phyloP scores from a whole-genome alignment of 2,329 filamentous ascomycete genomes.

The Ilyonectria destructans region DNA sequence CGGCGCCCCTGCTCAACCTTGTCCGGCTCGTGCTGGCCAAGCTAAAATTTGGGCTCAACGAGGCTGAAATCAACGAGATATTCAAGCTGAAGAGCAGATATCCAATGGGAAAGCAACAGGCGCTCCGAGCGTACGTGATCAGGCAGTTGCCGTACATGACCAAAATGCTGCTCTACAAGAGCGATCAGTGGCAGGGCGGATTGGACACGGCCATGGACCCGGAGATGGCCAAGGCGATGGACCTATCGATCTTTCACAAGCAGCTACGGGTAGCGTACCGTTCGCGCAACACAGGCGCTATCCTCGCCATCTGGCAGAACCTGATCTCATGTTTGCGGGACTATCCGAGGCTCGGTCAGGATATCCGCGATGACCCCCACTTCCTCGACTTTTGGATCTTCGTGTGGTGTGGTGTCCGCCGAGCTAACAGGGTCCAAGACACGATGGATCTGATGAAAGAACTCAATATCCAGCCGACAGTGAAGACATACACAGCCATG shows the following conservation, averaged over 20 bases:
- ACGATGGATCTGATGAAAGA: constrained; percentile 61
- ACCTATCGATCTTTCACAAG: constrained; percentile 46
- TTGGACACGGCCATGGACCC: constrained; percentile 22
- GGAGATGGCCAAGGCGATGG: constrained; percentile 16
- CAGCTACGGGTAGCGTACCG: constrained; percentile 52
- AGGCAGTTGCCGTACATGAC: constrained; percentile 50
- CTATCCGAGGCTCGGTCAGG: constrained; percentile 43
- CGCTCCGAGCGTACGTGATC: constrained; percentile 48
- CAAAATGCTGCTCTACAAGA: constrained; percentile 44
- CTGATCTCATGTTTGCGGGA: constrained; percentile 48
- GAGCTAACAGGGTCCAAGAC: constrained; percentile 52
- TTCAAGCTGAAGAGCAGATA: constrained; percentile 40
- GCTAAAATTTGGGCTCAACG: constrained; percentile 30
- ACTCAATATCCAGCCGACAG: constrained; percentile 70
- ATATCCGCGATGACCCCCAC: constrained; percentile 54
- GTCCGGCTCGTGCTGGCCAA: constrained; percentile 44
- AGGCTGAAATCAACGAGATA: constrained; percentile 38
- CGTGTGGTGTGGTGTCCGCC: constrained; percentile 57
- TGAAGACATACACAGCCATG: constrained; percentile 81
- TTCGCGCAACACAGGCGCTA: constrained; percentile 49
- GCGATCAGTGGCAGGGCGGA: constrained; percentile 43
- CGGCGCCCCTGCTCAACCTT: constrained; percentile 52
- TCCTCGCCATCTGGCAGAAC: constrained; percentile 55
- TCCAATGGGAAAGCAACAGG: constrained; percentile 36
- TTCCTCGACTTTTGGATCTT: constrained; percentile 60